Evolutionary conservation across 108 stramenopile species (phyloP).

Genomic region (Pseudonitzschia multiseries): DNA sequence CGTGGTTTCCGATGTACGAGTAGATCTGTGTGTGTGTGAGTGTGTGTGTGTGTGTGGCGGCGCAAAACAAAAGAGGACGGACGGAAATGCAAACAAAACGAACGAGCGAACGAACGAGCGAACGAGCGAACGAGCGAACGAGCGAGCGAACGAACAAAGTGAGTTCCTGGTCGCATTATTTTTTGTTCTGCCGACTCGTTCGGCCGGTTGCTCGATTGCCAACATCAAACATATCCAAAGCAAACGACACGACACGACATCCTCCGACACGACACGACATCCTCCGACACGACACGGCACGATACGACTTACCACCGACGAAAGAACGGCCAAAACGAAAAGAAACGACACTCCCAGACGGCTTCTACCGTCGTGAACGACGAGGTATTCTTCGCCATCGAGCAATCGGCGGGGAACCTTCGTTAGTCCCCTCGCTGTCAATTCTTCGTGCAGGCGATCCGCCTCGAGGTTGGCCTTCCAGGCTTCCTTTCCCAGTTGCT

Average conservation of each 20-base stretch:
- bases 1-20: not conserved
- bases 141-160: too few relatives aligned
- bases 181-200: too few relatives aligned
- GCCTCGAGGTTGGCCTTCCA: constrained; percentile 33
- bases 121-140: too few relatives aligned
- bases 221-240: too few relatives aligned
- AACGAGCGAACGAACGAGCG: too few relatives aligned
- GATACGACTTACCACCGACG: constrained; percentile 5
- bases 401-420: constrained; percentile 8
- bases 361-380: not conserved
- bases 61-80: too few relatives aligned
- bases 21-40: not conserved
- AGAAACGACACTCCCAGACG: not conserved
- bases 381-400: not conserved
- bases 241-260: too few relatives aligned
- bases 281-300: too few relatives aligned
- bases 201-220: too few relatives aligned
- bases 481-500: constrained; percentile 27
- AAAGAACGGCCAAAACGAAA: not conserved
- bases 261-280: too few relatives aligned
- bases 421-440: constrained; percentile 13
- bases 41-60: not conserved
- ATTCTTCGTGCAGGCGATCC: constrained; percentile 27
- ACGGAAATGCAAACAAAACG: too few relatives aligned
- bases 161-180: too few relatives aligned